These are phyloP conservation scores for Physocladia obscura DNA, from an alignment of 192 early-diverging fungal genomes.

Conservation along the genomic window DNA sequence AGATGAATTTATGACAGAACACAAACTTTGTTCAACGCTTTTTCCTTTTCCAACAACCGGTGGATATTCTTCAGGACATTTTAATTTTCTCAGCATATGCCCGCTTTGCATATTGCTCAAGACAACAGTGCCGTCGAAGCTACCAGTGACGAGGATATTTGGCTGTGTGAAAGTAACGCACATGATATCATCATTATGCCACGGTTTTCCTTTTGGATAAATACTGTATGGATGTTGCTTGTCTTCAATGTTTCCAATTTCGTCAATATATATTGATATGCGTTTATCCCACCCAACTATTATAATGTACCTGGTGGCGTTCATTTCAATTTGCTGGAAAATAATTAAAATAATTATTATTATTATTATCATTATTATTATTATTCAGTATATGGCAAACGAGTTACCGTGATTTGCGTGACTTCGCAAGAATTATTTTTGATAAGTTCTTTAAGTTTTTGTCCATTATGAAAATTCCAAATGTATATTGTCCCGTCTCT, in stretches of 20 bases:
- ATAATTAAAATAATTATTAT: not conserved
- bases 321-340: constrained; percentile 52
- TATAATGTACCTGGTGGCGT: constrained; percentile 44
- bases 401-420: constrained; percentile 40
- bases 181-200: constrained; percentile 55
- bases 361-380: not conserved
- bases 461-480: constrained; percentile 67
- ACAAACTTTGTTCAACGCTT: constrained; percentile 50
- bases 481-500: constrained; percentile 55
- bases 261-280: constrained; percentile 50
- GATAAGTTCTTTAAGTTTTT: constrained; percentile 49
- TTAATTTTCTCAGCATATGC: constrained; percentile 39
- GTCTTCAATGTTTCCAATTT: constrained; percentile 22
- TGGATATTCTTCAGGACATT: constrained; percentile 31
- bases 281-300: constrained; percentile 54
- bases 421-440: constrained; percentile 55
- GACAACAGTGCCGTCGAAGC: constrained; percentile 53
- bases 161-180: constrained; percentile 49
- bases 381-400: not conserved
- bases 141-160: constrained; percentile 44
- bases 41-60: constrained; percentile 19
- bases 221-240: constrained; percentile 28
- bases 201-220: constrained; percentile 32
- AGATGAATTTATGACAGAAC: not conserved
- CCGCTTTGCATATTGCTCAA: constrained; percentile 41